These are phyloP conservation scores for Melampsora americana DNA, from an alignment of 1,284 basidiomycete genomes.

Conservation along the genomic window DNA sequence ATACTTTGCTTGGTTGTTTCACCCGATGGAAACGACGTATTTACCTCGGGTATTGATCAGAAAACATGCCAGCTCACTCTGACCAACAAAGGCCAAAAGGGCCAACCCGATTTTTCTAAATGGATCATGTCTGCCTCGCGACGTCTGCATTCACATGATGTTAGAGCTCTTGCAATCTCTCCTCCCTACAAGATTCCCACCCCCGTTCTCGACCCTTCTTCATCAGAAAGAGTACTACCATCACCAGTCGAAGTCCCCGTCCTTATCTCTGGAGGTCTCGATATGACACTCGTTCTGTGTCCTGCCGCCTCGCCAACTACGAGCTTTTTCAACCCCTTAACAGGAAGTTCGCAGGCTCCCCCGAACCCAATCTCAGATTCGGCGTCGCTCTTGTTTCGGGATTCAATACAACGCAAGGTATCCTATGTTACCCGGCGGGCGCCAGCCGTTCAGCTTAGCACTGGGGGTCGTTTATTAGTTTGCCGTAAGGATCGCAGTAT, in stretches of 20 bases:
- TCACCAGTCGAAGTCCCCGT: slow-evolving; percentile 67
- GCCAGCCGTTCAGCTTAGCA: slow-evolving; percentile 29
- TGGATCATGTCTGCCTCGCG: slow-evolving; percentile 80
- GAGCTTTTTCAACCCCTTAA: slow-evolving; percentile 54
- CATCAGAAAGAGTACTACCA: slow-evolving; percentile 58
- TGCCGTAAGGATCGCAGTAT: slow-evolving; percentile 71
- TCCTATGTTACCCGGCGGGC: slow-evolving; percentile 48
- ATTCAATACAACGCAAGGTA: slow-evolving; percentile 48
- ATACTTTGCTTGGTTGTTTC: slow-evolving; percentile 81
- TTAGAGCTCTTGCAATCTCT: slow-evolving; percentile 84
- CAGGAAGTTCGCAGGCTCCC: slow-evolving; percentile 39
- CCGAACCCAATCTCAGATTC: slow-evolving; percentile 46
- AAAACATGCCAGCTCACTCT: slow-evolving; percentile 79
- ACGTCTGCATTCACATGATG: slow-evolving; percentile 90
- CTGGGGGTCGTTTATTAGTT: slow-evolving; percentile 50
- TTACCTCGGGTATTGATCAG: slow-evolving; percentile 94
- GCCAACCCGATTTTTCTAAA: slow-evolving; percentile 53
- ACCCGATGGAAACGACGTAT: slow-evolving; percentile 77
- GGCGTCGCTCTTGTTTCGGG: slow-evolving; percentile 43
- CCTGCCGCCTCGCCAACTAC: slow-evolving; percentile 64
- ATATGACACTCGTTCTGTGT: slow-evolving; percentile 80
- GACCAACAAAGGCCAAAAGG: slow-evolving; percentile 49
- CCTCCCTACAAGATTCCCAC: slow-evolving; percentile 64
- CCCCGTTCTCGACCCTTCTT: slow-evolving; percentile 49
- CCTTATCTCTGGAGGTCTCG: slow-evolving; percentile 85